Evolutionary conservation across 805 yeast species (phyloP).

Genomic region (Yarrowia osloensis): DNA sequence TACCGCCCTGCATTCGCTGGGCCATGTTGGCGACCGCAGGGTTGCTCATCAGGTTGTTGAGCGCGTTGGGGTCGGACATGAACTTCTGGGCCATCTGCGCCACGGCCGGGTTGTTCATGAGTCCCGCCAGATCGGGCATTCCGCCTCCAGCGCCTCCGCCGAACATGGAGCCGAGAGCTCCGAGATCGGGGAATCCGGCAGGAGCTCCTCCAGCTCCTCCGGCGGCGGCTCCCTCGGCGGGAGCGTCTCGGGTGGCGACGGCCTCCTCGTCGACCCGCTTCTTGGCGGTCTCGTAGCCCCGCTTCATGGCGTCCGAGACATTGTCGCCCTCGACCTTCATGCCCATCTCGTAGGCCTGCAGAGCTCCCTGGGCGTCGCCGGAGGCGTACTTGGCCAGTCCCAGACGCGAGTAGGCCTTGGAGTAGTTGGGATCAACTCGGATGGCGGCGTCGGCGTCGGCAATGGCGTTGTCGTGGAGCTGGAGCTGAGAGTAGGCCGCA

Average conservation of each 20-base stretch:
- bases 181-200: conserved; percentile 70
- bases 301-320: conserved; percentile 85
- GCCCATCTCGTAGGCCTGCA: conserved; percentile 88
- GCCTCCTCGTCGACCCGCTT: conserved; percentile 75
- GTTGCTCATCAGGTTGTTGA: conserved; percentile 72
- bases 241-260: conserved; percentile 45
- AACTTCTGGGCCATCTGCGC: conserved; percentile 85
- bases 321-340: conserved; percentile 81
- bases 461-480: conserved; percentile 74
- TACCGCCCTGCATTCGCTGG: conserved; percentile 57
- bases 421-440: conserved; percentile 71
- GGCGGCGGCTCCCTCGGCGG: conserved; percentile 42
- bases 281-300: conserved; percentile 92
- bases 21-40: conserved; percentile 87
- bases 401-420: conserved; percentile 92
- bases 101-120: conserved; percentile 88
- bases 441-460: conserved; percentile 84
- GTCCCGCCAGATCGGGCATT: conserved; percentile 63
- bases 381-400: conserved; percentile 94
- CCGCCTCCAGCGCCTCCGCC: conserved; percentile 64
- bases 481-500: conserved; percentile 85
- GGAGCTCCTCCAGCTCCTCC: conserved; percentile 35
- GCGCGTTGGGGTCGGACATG: conserved; percentile 82
- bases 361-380: conserved; percentile 86
- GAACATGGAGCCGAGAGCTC: conserved; percentile 58